These are phyloP conservation scores for Aspergillus sp. DNA, from an alignment of 2,329 filamentous ascomycete species.

Conservation along the genomic window DNA sequence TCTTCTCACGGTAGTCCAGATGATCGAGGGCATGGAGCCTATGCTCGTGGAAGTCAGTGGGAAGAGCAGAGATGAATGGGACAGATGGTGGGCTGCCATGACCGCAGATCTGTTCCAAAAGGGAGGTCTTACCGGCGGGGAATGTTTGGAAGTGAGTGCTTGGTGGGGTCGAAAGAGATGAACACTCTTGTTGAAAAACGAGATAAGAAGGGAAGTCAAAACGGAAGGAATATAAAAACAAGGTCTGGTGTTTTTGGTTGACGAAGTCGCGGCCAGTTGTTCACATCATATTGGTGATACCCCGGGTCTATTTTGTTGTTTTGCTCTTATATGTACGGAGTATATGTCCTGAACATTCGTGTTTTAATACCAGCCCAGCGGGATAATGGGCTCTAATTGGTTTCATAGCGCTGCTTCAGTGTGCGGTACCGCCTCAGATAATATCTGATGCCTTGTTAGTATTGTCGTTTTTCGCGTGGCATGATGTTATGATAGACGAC, in stretches of 20 bases:
- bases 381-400: slow-evolving; percentile 18
- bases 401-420: slow-evolving; percentile 69
- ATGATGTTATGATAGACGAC: slow-evolving; percentile 4
- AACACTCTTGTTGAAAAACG: slow-evolving; percentile 6
- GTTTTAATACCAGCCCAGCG: slow-evolving; percentile 4
- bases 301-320: slow-evolving; percentile 18
- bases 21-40: slow-evolving; percentile 79
- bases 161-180: slow-evolving; percentile 56
- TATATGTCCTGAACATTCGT: slow-evolving; percentile 12
- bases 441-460: slow-evolving; percentile 52
- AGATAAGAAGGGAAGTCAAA: neutral
- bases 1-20: slow-evolving; percentile 69
- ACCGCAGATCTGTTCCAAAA: slow-evolving; percentile 75
- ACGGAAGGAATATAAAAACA: slow-evolving; percentile 11
- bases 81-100: slow-evolving; percentile 80
- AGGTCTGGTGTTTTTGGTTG: slow-evolving; percentile 23
- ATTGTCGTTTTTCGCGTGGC: slow-evolving; percentile 3
- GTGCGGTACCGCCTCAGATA: slow-evolving; percentile 87
- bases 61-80: slow-evolving; percentile 88
- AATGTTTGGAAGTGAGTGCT: slow-evolving; percentile 65
- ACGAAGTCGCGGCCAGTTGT: slow-evolving; percentile 20
- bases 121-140: slow-evolving; percentile 69
- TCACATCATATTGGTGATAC: slow-evolving; percentile 34
- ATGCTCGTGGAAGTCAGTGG: slow-evolving; percentile 71
- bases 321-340: slow-evolving; percentile 14